These are phyloP conservation scores for Ascodesmis nigricans DNA, from an alignment of 495 filamentous ascomycete species.

Conservation along the genomic window DNA sequence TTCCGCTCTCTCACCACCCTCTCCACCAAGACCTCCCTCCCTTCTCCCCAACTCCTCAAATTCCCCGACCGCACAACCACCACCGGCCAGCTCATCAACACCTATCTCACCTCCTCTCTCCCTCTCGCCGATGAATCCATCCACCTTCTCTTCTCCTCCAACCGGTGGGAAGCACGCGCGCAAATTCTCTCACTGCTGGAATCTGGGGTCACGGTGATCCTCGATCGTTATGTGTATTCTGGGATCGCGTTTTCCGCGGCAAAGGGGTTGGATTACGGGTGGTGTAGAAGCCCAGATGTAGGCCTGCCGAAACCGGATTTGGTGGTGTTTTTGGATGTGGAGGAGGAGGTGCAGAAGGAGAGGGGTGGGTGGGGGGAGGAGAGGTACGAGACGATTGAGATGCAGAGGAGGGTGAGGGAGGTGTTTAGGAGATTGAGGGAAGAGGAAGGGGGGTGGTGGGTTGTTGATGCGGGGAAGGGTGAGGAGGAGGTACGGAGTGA, in stretches of 20 bases:
- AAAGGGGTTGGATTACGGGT: conserved; percentile 67
- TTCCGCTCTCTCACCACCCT: conserved; percentile 56
- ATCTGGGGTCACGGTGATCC: conserved; percentile 49
- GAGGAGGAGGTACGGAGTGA: conserved; percentile 31
- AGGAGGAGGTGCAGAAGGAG: conserved; percentile 43
- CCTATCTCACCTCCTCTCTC: conserved; percentile 42
- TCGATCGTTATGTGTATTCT: conserved; percentile 86
- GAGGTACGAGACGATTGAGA: conserved; percentile 64
- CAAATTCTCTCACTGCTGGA: conserved; percentile 3
- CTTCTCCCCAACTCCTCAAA: conserved; percentile 60
- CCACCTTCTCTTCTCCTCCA: conserved; percentile 86
- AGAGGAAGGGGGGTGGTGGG: conserved; percentile 32
- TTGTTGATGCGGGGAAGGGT: conserved; percentile 30
- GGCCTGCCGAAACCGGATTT: conserved; percentile 75
- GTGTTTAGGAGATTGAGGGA: conserved; percentile 34
- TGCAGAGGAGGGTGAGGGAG: conserved; percentile 60
- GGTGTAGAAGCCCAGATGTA: conserved; percentile 47
- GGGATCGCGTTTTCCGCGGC: conserved; percentile 92
- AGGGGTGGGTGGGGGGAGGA: conserved; percentile 74
- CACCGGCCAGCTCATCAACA: conserved; percentile 75
- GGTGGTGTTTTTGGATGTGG: conserved; percentile 67
- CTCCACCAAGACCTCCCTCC: conserved; percentile 52
- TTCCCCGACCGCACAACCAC: conserved; percentile 57
- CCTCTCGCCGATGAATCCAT: conserved; percentile 79
- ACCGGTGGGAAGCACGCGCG: conserved; percentile 59